These are phyloP conservation scores for Aspergillus heteromorphus DNA, from an alignment of 495 filamentous ascomycete genomes.

Conservation along the genomic window DNA sequence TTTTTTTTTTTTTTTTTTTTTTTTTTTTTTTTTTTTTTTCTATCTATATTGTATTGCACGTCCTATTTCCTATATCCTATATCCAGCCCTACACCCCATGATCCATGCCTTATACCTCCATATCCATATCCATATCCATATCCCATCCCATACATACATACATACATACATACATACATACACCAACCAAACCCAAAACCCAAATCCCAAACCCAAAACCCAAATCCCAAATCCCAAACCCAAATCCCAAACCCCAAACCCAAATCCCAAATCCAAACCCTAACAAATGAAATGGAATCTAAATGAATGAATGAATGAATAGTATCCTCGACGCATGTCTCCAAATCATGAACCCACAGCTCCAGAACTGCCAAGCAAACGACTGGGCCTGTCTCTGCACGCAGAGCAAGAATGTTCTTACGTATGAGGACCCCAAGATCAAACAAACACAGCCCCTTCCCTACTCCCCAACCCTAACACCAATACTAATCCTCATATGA, in stretches of 20 bases:
- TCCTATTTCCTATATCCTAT: neutral
- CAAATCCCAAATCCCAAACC: constrained; percentile 2
- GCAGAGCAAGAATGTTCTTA: constrained; percentile 27
- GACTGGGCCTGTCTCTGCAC: constrained; percentile 29
- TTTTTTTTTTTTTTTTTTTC: neutral
- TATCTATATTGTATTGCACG: neutral
- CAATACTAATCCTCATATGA: too few relatives aligned
- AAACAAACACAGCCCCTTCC: too few relatives aligned
- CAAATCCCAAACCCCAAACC: neutral
- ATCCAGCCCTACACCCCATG: constrained; percentile 1
- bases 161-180: neutral
- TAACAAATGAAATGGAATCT: neutral
- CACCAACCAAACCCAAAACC: neutral
- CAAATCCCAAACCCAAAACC: too few relatives aligned
- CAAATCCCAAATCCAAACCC: neutral
- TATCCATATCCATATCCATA: neutral
- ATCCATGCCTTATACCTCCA: neutral
- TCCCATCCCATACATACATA: neutral
- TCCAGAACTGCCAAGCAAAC: constrained; percentile 22
- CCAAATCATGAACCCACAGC: constrained; percentile 12
- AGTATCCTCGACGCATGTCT: constrained; percentile 33
- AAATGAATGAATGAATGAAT: too few relatives aligned
- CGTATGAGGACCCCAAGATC: too few relatives aligned
- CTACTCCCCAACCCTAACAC: neutral
- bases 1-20: neutral